Conservation (phyloP, 78 protist species). For the Polysphondylium violaceum region DNA sequence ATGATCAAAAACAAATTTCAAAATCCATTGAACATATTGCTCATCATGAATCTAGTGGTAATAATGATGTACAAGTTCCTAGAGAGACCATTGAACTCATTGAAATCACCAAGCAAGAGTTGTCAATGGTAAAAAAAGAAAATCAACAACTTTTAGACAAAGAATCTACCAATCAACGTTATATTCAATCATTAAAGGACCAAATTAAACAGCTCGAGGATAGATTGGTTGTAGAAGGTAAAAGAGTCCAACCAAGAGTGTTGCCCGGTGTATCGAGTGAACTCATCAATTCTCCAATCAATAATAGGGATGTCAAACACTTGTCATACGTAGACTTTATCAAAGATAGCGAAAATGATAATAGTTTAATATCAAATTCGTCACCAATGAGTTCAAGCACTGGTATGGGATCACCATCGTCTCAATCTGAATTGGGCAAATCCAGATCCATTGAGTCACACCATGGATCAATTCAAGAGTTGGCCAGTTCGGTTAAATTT, state of each 20-base stretch:
- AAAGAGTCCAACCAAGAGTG: background rate
- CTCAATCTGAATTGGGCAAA: no score
- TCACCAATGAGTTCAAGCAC: background rate
- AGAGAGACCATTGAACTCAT: background rate
- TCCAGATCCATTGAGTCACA: no score
- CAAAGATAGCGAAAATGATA: background rate
- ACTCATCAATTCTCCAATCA: background rate
- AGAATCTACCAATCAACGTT: background rate
- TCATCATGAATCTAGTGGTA: background rate
- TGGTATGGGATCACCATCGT: background rate
- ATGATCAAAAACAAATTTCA: background rate
- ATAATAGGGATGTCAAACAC: background rate
- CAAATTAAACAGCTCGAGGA: constrained; percentile 16
- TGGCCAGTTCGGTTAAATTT: constrained; percentile 31
- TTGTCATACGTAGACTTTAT: constrained; percentile 21
- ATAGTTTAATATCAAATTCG: background rate
- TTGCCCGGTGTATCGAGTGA: background rate
- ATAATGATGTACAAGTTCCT: background rate
- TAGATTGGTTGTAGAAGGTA: no score
- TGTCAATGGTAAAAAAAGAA: background rate
- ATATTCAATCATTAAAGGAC: constrained; percentile 15
- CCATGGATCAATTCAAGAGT: constrained; percentile 42
- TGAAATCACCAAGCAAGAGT: background rate
- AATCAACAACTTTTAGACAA: background rate
- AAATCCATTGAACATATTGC: background rate